phyloP scores from a whole-genome alignment of 1,139 yeast genomes.

The Williopsis jadinii region DNA sequence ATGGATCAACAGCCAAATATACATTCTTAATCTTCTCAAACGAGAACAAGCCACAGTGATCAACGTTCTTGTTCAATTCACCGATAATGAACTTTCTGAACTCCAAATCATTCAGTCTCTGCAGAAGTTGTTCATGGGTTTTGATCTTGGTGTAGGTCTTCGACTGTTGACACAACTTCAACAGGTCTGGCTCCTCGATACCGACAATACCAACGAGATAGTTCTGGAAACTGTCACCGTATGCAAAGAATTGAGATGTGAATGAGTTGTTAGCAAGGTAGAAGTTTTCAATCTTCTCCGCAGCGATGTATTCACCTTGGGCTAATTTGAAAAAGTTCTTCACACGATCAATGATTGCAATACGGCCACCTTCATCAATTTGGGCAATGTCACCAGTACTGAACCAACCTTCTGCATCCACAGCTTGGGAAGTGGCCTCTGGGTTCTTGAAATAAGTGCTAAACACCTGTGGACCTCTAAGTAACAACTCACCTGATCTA shows the following conservation, averaged over 20 bases:
- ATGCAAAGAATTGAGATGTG: constrained; percentile 35
- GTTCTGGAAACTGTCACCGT: constrained; percentile 41
- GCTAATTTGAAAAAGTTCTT: constrained; percentile 50
- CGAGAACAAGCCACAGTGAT: constrained; percentile 27
- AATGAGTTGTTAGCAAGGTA: constrained; percentile 36
- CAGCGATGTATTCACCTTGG: constrained; percentile 52
- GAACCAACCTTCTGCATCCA: constrained; percentile 51
- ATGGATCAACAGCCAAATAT: constrained; percentile 42
- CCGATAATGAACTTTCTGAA: constrained; percentile 25
- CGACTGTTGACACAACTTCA: constrained; percentile 12
- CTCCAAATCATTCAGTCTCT: constrained; percentile 25
- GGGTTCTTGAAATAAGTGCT: constrained; percentile 39
- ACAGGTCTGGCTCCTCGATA: constrained; percentile 22
- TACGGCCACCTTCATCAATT: constrained; percentile 32
- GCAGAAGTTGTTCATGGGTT: constrained; percentile 22
- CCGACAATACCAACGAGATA: constrained; percentile 44
- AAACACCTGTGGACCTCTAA: constrained; percentile 46
- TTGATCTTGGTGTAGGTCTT: constrained; percentile 15
- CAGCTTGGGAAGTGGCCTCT: constrained; percentile 29
- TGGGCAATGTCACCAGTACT: constrained; percentile 50
- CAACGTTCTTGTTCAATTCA: constrained; percentile 26
- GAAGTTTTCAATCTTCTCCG: constrained; percentile 47
- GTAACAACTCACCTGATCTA: constrained; percentile 41
- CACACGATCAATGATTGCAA: constrained; percentile 43
- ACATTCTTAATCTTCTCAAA: constrained; percentile 47